Conservation (phyloP, 1,139 yeast genomes). For the Geotrichum klebahnii region DNA sequence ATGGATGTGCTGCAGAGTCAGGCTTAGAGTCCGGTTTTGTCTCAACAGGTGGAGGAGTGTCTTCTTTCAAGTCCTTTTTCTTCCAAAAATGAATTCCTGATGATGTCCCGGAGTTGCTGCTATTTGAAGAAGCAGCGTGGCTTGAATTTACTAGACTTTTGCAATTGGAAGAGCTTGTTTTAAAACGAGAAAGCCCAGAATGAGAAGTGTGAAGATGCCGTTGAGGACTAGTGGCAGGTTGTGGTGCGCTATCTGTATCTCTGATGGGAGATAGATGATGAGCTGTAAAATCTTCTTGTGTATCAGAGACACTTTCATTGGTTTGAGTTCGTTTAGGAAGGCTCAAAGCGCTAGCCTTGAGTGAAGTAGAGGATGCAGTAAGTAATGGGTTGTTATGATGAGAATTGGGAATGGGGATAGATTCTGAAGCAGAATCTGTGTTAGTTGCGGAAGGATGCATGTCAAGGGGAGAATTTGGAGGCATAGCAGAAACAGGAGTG, state of each 20-base stretch:
- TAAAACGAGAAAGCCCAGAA: no score
- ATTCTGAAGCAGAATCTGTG: background rate
- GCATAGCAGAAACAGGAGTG: background rate
- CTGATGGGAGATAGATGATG: no score
- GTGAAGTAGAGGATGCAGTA: no score
- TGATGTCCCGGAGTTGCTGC: background rate
- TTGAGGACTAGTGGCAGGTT: no score
- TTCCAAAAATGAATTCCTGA: slow-evolving; percentile 16
- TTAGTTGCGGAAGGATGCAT: background rate
- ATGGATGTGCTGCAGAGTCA: background rate
- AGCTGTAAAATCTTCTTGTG: no score
- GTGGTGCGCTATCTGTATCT: no score
- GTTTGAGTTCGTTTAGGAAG: no score
- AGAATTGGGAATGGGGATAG: background rate
- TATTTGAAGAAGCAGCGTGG: background rate
- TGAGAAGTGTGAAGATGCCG: no score
- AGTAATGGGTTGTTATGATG: no score
- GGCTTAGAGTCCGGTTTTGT: background rate
- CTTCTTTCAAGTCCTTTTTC: slow-evolving; percentile 9
- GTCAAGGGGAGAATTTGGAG: background rate
- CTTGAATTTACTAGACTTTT: background rate
- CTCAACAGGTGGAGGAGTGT: background rate
- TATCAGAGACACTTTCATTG: no score
- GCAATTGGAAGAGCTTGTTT: background rate
- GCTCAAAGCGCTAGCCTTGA: no score